phyloP scores from a whole-genome alignment of 106 monocot species.

The Dactylorhiza incarnata region DNA sequence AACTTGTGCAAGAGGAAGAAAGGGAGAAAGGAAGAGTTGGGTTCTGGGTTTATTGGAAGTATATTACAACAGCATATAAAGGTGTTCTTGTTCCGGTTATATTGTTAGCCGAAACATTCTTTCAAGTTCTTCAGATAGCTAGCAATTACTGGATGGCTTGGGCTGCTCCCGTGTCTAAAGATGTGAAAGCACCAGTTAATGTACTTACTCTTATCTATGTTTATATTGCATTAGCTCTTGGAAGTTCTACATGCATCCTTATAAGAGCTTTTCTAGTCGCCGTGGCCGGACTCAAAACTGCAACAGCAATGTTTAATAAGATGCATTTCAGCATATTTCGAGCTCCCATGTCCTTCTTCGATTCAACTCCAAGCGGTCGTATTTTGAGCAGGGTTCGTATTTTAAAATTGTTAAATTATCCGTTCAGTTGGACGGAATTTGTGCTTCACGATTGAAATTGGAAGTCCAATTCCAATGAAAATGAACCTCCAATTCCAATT shows the following conservation, averaged over 20 bases:
- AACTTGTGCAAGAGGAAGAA: slow-evolving; percentile 88
- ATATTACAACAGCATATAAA: slow-evolving; percentile 64
- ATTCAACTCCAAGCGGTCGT: slow-evolving; percentile 82
- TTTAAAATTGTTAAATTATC: neutral
- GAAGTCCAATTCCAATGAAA: too few relatives aligned
- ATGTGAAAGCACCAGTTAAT: slow-evolving; percentile 43
- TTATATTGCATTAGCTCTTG: slow-evolving; percentile 64
- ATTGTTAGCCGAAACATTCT: slow-evolving; percentile 58
- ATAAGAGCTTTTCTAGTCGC: slow-evolving; percentile 47
- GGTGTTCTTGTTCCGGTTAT: slow-evolving; percentile 69
- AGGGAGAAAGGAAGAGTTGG: slow-evolving; percentile 94
- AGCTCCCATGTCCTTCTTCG: slow-evolving; percentile 91
- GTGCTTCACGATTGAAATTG: too few relatives aligned
- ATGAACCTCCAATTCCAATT: too few relatives aligned
- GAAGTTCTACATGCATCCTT: slow-evolving; percentile 58
- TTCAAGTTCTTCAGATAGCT: slow-evolving; percentile 63
- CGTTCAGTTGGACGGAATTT: too few relatives aligned
- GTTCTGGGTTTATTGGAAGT: slow-evolving; percentile 86
- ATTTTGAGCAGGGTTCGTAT: slow-evolving; percentile 69
- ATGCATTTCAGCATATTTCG: slow-evolving; percentile 21
- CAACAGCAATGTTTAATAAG: slow-evolving; percentile 63
- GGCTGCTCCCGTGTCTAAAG: slow-evolving; percentile 50
- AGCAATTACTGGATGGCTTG: slow-evolving; percentile 29
- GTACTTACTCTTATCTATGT: slow-evolving; percentile 40
- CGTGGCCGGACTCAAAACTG: slow-evolving; percentile 62